Conservation (phyloP, 129 eudicot species). For the Heracleum sosnowskyi region DNA sequence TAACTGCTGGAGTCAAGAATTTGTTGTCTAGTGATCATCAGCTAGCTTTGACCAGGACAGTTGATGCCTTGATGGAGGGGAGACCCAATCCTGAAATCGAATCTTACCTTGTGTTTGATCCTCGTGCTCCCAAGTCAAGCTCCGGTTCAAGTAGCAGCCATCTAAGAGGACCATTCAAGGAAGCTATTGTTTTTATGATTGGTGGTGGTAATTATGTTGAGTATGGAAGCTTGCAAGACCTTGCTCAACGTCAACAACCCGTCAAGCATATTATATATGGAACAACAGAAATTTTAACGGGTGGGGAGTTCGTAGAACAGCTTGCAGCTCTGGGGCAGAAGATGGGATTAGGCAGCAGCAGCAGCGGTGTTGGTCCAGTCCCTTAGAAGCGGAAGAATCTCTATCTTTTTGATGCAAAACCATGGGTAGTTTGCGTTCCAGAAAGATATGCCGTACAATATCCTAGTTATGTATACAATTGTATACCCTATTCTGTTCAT, state of each 20-base stretch:
- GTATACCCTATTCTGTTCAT: constrained; percentile 1
- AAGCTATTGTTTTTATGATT: constrained; percentile 91
- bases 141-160: constrained; percentile 53
- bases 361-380: constrained; percentile 28
- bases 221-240: constrained; percentile 82
- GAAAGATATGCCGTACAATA: not conserved
- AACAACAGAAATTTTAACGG: constrained; percentile 83
- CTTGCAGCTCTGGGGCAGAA: constrained; percentile 77
- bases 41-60: constrained; percentile 71
- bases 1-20: constrained; percentile 92
- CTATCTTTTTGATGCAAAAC: not conserved
- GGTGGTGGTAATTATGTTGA: constrained; percentile 97
- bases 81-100: constrained; percentile 86
- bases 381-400: constrained; percentile 12
- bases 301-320: constrained; percentile 90
- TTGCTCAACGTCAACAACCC: constrained; percentile 69
- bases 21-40: constrained; percentile 79
- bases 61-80: constrained; percentile 94
- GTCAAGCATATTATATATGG: constrained; percentile 75
- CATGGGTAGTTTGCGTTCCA: constrained; percentile 5
- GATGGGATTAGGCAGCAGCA: constrained; percentile 64
- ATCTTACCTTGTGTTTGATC: constrained; percentile 75
- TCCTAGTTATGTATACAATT: not conserved
- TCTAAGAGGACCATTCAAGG: constrained; percentile 84
- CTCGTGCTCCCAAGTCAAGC: constrained; percentile 91